Base-by-base conservation (phyloP, 1,284 basidiomycete genomes). In the Cystobasidium sp. region DNA sequence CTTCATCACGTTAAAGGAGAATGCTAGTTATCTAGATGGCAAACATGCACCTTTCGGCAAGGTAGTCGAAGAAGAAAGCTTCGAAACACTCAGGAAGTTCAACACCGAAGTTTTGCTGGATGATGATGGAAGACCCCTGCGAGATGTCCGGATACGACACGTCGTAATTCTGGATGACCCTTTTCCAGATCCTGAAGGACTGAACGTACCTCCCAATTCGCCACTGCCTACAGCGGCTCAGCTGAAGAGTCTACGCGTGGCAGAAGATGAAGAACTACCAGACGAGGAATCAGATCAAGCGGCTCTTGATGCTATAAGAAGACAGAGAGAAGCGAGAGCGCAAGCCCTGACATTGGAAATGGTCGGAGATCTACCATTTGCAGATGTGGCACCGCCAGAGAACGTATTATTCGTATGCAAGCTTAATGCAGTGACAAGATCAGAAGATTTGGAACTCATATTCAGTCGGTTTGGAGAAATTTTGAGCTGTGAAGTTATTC, bases 391-490 rank as follows among this genome's bases (percentile, higher is more conserved):
- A 53, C 97, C 97, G 0, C 96, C 96, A 0, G 96, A 99, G 84
- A 99, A 99, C 83, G 94, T 99, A 52, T 84, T 99, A 14, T 99
- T 99, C 83, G 95, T 99, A 20, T 98, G 96, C 89, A 98, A 99
- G 82, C 86, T 99, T 77, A 99, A 99, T 81, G 89, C 93, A 14
- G 94, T 97, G 41, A 98, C 95, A 22, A 86, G 91, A 70, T 93
- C 95, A 81, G 96, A 98, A 80, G 97, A 99, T 83, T 85, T 99
- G 56, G 95, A 99, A 81, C 88, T 99, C 66, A 99, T 99, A 76
- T 99, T 99, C 81, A 94, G 91, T 49, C 86, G 97, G 24, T 99
- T 99, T 80, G 96, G 97, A 18, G 87, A 87, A 43, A 97, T 99
- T 79, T 90, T 97, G 86, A 94, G 91, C 79, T 99, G 97, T 83